Evolutionary conservation across 768 basidiomycete genomes (phyloP).

Genomic region (Tylopilus balloui): DNA sequence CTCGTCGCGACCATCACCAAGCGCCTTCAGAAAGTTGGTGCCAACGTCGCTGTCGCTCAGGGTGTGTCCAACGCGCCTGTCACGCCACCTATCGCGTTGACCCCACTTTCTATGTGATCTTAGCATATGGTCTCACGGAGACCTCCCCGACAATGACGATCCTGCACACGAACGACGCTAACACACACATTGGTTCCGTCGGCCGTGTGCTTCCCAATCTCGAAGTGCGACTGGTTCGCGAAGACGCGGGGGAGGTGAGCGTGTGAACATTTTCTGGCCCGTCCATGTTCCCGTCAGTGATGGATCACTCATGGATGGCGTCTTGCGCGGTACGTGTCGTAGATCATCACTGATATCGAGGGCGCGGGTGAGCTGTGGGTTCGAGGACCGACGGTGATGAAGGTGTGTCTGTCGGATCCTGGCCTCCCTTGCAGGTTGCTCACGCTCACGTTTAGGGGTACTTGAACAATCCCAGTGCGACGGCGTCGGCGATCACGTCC

Average conservation of each 20-base stretch:
- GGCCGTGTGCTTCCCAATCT: constrained; percentile 73
- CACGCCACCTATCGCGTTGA: not conserved
- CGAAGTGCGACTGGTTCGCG: constrained; percentile 66
- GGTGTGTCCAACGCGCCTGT: constrained; percentile 32
- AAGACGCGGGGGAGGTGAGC: constrained; percentile 48
- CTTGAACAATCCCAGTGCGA: constrained; percentile 66
- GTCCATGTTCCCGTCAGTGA: too few species aligned
- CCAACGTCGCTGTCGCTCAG: constrained; percentile 43
- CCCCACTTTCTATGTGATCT: not conserved
- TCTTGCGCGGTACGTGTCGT: not conserved
- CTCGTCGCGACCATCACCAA: constrained; percentile 49
- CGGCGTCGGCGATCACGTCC: constrained; percentile 58
- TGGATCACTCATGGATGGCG: not conserved
- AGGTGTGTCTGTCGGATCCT: constrained; percentile 39
- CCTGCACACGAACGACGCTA: constrained; percentile 40
- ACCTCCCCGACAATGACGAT: constrained; percentile 70
- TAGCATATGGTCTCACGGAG: constrained; percentile 79
- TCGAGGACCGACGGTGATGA: constrained; percentile 76
- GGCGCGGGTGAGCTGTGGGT: constrained; percentile 80
- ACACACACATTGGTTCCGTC: constrained; percentile 56
- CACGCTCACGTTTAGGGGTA: constrained; percentile 52
- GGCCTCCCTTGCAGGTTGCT: not conserved
- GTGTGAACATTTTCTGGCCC: too few species aligned
- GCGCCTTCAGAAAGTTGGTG: constrained; percentile 40
- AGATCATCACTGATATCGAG: constrained; percentile 27